A percentile compares a stretch with the other conserved stretches of the same genome.
These are phyloP conservation scores for Cutaneotrichosporon sp. DNA, from an alignment of 1,284 basidiomycete genomes.

Conservation along the genomic window DNA sequence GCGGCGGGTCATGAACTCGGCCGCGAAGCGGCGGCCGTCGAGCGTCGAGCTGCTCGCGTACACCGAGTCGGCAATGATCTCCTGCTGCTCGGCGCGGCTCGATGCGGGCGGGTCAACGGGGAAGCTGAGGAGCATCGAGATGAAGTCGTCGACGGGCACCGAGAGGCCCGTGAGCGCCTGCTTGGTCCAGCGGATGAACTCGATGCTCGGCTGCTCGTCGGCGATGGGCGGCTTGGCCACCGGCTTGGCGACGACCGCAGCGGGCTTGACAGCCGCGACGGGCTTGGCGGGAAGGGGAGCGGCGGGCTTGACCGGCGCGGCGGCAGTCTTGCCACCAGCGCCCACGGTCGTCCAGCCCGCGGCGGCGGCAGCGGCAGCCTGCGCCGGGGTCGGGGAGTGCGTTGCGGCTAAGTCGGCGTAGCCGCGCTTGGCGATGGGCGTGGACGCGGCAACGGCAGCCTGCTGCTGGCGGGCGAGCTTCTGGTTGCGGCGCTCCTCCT, in stretches of 20 bases:
- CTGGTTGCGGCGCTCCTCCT: constrained; percentile 85
- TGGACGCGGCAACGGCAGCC: constrained; percentile 28
- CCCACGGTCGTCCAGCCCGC: constrained; percentile 87
- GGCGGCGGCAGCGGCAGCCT: constrained; percentile 59
- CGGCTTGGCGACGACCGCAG: constrained; percentile 17
- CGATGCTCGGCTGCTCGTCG: constrained; percentile 71
- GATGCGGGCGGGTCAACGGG: constrained; percentile 80
- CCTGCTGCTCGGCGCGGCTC: constrained; percentile 60
- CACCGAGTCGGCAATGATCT: constrained; percentile 88
- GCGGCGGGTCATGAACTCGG: constrained; percentile 83
- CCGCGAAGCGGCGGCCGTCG: constrained; percentile 89
- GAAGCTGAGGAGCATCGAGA: constrained; percentile 86
- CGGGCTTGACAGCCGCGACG: constrained; percentile 25
- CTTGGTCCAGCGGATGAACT: constrained; percentile 90
- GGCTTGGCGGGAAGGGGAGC: constrained; percentile 32
- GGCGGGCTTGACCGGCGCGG: constrained; percentile 52
- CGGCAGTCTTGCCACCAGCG: constrained; percentile 64
- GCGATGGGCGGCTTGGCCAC: constrained; percentile 21
- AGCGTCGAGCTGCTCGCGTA: constrained; percentile 93
- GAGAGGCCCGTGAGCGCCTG: constrained; percentile 74
- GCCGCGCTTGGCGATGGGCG: constrained; percentile 61
- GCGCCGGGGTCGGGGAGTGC: constrained; percentile 54
- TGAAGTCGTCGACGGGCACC: constrained; percentile 76
- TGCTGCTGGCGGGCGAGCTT: constrained; percentile 48
- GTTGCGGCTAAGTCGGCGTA: constrained; percentile 73